Evolutionary conservation across 371 early-diverging fungal genomes (phyloP), one percentile per base, ranked within the genome.

Genomic region (Cokeromyces recurvatus): DNA sequence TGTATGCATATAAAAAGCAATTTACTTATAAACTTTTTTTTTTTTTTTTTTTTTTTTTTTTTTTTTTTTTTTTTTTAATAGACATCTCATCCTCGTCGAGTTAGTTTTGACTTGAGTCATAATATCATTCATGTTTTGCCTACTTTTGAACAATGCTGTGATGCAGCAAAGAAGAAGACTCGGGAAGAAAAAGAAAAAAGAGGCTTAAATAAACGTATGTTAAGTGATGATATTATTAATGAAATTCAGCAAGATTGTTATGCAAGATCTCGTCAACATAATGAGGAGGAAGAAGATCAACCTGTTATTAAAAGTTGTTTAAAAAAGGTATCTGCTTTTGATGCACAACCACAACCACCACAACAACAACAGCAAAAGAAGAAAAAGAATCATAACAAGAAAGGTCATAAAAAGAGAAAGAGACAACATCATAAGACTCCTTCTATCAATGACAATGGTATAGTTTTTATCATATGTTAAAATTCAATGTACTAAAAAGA

Each of bases 71-170:
- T n/a, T n/a, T n/a, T n/a, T n/a, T n/a, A n/a, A n/a, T n/a, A n/a
- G n/a, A n/a, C n/a, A n/a, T n/a, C n/a, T n/a, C n/a, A n/a, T 24
- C 46, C 46, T 34, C 67, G 73, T 25, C 46, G 74, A 48, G 74
- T 74, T 11, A 70, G 70, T 35, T 74, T 74, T 37, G 74, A 74
- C 24, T 48, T 74, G 46, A 53, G 53, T 14, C 74, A 74, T 44
- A 74, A 69, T 41, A 52, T 38, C 5, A 59, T 74, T 7, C 51
- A 74, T 49, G 42, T 67, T 17, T 55, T 74, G n/a, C 74, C 74
- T 32, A 55, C 65, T 6, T 46, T 58, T 15, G 55, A 67, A 46
- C 52, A 74, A 43, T 64, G 63, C 23, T 55, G 59, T 24, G 53
- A 64, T 42, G 57, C 53, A 40, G 59, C 63, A 9, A 60, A 55